A percentile compares a stretch with the other conserved stretches of the same genome.
These are phyloP conservation scores for Saprolegnia parasitica DNA, from an alignment of 352 stramenopile genomes.

Conservation along the genomic window DNA sequence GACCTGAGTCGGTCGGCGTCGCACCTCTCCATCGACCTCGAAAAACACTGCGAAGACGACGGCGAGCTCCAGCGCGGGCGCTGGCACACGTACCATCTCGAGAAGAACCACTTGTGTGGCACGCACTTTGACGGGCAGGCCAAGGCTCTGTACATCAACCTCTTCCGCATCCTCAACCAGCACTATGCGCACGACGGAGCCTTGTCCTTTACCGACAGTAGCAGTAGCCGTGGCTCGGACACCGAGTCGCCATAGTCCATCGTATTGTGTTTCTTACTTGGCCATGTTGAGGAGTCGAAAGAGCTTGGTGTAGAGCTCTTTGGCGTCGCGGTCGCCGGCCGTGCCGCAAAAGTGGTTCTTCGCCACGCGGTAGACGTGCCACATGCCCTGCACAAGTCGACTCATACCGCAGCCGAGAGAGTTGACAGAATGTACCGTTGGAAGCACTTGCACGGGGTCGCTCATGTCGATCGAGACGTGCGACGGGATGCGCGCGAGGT, in stretches of 20 bases:
- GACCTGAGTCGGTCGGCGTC: slow-evolving; percentile 45
- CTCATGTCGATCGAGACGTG: slow-evolving; percentile 25
- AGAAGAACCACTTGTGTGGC: slow-evolving; percentile 67
- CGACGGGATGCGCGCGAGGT: neutral
- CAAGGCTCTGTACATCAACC: slow-evolving; percentile 52
- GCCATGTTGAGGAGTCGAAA: slow-evolving; percentile 23
- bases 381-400: neutral
- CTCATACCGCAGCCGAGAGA: neutral
- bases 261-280: neutral
- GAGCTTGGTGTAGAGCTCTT: slow-evolving; percentile 15
- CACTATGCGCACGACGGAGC: neutral
- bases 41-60: slow-evolving; percentile 40
- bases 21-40: slow-evolving; percentile 68
- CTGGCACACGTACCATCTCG: slow-evolving; percentile 75
- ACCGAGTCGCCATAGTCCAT: neutral
- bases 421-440: neutral
- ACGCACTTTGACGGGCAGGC: slow-evolving; percentile 65
- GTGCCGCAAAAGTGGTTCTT: slow-evolving; percentile 26
- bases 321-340: slow-evolving; percentile 5
- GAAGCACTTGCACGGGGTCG: neutral
- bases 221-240: neutral
- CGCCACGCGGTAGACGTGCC: slow-evolving; percentile 16
- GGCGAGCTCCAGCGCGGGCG: slow-evolving; percentile 33
- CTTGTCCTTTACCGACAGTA: too few relatives aligned
- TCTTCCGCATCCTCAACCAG: slow-evolving; percentile 41